phyloP scores from a whole-genome alignment of 169 alveolate species.

The Plasmodium billcollinsi region DNA sequence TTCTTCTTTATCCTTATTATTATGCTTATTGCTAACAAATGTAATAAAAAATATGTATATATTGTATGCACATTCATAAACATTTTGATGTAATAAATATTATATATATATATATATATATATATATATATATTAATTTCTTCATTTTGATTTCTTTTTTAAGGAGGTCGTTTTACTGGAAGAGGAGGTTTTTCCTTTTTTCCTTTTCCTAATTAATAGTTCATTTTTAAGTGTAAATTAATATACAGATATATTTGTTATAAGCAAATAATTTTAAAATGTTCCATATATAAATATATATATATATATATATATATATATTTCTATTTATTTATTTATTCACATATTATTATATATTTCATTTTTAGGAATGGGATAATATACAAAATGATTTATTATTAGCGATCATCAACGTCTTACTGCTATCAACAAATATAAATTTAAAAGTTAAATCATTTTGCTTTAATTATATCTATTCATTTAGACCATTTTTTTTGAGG shows the following conservation, averaged over 20 bases:
- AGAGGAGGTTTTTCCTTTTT: constrained; percentile 47
- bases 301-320: background rate
- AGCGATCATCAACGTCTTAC: constrained; percentile 55
- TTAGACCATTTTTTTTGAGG: constrained; percentile 68
- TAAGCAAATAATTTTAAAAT: background rate
- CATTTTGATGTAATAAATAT: background rate
- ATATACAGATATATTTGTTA: background rate
- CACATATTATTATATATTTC: background rate
- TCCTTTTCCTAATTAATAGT: constrained; percentile 48
- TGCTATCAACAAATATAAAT: constrained; percentile 56
- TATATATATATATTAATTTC: background rate
- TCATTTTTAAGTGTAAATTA: constrained; percentile 64
- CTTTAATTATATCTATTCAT: constrained; percentile 58
- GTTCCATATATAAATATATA: background rate
- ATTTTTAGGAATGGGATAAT: constrained; percentile 68
- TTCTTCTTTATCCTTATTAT: constrained; percentile 49
- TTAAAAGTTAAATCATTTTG: constrained; percentile 67
- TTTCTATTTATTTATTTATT: background rate
- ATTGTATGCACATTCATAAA: background rate
- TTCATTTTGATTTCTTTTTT: background rate
- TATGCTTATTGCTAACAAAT: constrained; percentile 57
- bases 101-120: background rate
- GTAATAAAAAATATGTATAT: constrained; percentile 18
- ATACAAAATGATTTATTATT: constrained; percentile 43
- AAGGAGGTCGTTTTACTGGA: constrained; percentile 45